These are phyloP conservation scores for Pichia thaimueangensis DNA, from an alignment of 805 yeast species.

Conservation along the genomic window DNA sequence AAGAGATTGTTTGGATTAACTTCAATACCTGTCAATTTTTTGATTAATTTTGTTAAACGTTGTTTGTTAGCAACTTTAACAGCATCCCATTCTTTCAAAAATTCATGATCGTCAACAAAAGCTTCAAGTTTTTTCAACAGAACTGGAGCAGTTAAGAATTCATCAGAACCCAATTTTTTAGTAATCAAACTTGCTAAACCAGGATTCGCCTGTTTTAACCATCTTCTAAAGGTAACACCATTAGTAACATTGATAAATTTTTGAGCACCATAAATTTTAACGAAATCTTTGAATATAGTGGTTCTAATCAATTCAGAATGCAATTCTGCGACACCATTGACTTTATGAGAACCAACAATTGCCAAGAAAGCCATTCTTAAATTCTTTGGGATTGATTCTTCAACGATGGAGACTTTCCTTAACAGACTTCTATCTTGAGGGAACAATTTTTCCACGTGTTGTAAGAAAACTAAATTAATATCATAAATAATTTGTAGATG, in stretches of 20 bases:
- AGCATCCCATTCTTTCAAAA: conserved; percentile 62
- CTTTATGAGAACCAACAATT: conserved; percentile 85
- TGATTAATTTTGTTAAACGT: conserved; percentile 59
- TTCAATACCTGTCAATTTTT: conserved; percentile 51
- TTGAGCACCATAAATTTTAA: conserved; percentile 69
- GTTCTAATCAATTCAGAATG: conserved; percentile 88
- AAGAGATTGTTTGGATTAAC: conserved; percentile 72
- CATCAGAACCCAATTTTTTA: conserved; percentile 61
- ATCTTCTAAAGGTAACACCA: conserved; percentile 94
- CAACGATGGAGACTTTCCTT: conserved; percentile 72
- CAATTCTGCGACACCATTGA: conserved; percentile 92
- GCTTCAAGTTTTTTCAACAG: conserved; percentile 60
- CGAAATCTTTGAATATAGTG: conserved; percentile 87
- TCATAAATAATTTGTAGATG: conserved; percentile 87
- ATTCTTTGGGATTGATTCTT: conserved; percentile 73
- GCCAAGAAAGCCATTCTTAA: conserved; percentile 92
- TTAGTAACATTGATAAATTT: conserved; percentile 89
- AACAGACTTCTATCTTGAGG: conserved; percentile 68
- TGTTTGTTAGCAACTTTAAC: conserved; percentile 67
- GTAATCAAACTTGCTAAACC: conserved; percentile 67
- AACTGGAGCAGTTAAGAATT: conserved; percentile 61
- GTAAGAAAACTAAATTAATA: conserved; percentile 72
- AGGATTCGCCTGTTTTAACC: conserved; percentile 94
- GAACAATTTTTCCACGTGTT: conserved; percentile 66
- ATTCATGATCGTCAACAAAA: conserved; percentile 60